Evolutionary conservation across 2,329 filamentous ascomycete genomes (phyloP), one percentile per base, ranked within the genome.

Genomic region (Neofusicoccum cordaticola): DNA sequence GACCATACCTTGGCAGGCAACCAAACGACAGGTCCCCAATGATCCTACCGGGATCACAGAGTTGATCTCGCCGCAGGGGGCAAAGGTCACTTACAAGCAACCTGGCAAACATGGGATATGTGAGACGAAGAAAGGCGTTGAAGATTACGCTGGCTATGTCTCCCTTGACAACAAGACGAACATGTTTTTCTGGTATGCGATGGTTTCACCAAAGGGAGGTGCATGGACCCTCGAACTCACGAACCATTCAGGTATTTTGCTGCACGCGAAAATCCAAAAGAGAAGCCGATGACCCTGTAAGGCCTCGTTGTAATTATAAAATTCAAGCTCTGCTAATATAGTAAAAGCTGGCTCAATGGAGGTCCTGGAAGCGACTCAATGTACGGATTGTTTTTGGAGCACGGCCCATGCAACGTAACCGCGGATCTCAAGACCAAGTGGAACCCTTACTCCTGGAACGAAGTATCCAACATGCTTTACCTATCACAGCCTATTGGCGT

Each of bases 311-410:
- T 19, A 19, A 19, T 19, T 19, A 19, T 19, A 19, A 19, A 19
- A 19, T 19, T 19, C 9, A 31, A 3, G 3, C 3, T 11, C 17
- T 2, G 4, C 37, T 50, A 7, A 42, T 8, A 15, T 17, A 3
- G 2, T 17, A 9, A 31, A 13, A 53, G n/a, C 13, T 19, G 60
- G 60, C 37, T 63, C 15, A 63, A 63, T 35, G 39, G 60, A 37
- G 81, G 81, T 0, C 81, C 81, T 1, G 81, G 81, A 0, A 81
- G 78, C 37, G 79, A 76, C 2, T 78, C 74, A 9, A 73, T 79
- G 74, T 75, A 78, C 34, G 77, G 76, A 0, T 58, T 65, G 71
- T 68, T 65, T 31, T 35, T 52, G 22, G 77, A 80, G 63, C 73
- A 78, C 63, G 81, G 81, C 0, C 81, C 81, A 0, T 82, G 80